Percentiles rank a stretch among this genome's conserved stretches.
phyloP scores from a whole-genome alignment of 2,329 filamentous ascomycete species.

The Colletotrichum cuscutae region DNA sequence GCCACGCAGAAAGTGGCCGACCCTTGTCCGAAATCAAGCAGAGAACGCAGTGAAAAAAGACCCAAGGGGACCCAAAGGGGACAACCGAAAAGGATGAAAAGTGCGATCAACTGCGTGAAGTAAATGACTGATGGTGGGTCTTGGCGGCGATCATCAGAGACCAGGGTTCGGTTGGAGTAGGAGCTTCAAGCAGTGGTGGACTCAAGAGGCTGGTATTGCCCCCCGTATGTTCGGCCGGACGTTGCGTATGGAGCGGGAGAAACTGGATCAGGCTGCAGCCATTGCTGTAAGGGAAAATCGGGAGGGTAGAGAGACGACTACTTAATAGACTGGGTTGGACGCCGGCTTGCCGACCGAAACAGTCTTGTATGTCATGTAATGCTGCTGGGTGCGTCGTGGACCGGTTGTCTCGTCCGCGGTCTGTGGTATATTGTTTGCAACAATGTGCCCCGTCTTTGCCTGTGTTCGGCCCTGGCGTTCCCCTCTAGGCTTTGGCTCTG shows the following conservation, averaged over 20 bases:
- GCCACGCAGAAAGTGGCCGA: constrained; percentile 13
- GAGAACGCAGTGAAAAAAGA: constrained; percentile 20
- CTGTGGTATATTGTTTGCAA: constrained; percentile 28
- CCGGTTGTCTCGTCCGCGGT: constrained; percentile 21
- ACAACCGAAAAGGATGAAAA: constrained; percentile 23
- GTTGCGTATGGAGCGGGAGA: neutral
- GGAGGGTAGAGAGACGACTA: neutral
- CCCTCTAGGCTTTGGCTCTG: neutral
- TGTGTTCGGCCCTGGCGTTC: neutral
- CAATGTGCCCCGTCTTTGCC: neutral
- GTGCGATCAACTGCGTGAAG: constrained; percentile 33
- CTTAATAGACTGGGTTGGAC: neutral
- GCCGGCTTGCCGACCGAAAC: neutral
- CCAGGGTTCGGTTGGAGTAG: constrained; percentile 17
- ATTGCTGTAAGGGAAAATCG: neutral
- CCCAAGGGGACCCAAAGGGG: constrained; percentile 7
- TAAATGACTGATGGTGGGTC: constrained; percentile 36
- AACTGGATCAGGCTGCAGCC: neutral
- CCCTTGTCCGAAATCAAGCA: constrained; percentile 15
- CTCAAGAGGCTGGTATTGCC: neutral
- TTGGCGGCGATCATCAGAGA: constrained; percentile 35
- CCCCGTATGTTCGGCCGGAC: neutral
- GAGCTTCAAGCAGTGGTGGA: constrained; percentile 2
- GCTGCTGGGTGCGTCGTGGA: constrained; percentile 1
- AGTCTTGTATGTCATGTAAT: constrained; percentile 4